These are phyloP conservation scores for Fraxinus floribunda DNA, from an alignment of 305 asterid species.

Conservation along the genomic window DNA sequence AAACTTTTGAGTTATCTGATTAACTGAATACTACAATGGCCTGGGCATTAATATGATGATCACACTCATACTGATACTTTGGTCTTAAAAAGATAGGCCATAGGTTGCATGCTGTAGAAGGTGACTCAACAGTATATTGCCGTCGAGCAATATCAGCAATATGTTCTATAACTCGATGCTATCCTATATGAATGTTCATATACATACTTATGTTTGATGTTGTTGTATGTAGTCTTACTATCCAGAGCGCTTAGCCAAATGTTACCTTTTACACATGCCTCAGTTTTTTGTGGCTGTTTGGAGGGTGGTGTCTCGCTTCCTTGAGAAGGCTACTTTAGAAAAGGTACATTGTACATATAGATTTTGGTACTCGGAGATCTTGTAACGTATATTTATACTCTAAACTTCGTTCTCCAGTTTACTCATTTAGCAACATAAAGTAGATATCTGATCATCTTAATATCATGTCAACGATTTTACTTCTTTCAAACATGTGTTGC, in stretches of 20 bases:
- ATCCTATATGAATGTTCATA: background rate
- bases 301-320: conserved; percentile 62
- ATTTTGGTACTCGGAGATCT: background rate
- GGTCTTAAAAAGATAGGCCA: background rate
- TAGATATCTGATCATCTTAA: background rate
- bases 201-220: background rate
- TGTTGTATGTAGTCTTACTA: conserved; percentile 55
- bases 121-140: background rate
- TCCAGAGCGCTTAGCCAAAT: conserved; percentile 72
- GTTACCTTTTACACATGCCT: background rate
- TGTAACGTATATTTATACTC: background rate
- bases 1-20: background rate
- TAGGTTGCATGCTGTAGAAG: background rate
- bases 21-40: background rate
- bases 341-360: conserved; percentile 43
- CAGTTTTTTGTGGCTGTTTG: conserved; percentile 31
- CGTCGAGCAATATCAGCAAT: background rate
- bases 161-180: background rate
- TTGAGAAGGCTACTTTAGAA: conserved; percentile 68
- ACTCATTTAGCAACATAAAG: background rate
- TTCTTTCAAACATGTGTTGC: background rate
- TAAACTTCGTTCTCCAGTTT: background rate
- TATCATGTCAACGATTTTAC: background rate
- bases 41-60: background rate
- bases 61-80: background rate